phyloP scores from a whole-genome alignment of 2,329 filamentous ascomycete species.

The Bimuria novae-zelandiae region DNA sequence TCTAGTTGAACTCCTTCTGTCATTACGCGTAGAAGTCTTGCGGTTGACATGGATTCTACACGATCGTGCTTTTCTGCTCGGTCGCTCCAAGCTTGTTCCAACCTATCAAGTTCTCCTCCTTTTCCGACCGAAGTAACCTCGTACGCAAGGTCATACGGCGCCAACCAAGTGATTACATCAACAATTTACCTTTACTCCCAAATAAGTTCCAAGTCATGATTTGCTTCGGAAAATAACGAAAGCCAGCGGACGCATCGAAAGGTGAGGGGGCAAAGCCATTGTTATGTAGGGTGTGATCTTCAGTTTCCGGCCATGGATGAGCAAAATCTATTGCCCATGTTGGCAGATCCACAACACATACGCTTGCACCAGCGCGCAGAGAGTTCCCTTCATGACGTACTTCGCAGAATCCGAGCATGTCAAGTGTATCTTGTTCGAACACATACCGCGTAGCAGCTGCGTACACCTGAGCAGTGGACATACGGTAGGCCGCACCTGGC shows the following conservation, averaged over 20 bases:
- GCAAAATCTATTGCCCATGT: not conserved
- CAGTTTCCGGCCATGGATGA: too few species aligned
- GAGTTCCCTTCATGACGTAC: too few species aligned
- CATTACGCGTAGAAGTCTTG: too few species aligned
- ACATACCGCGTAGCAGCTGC: not conserved
- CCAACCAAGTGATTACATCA: not conserved
- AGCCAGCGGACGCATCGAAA: not conserved
- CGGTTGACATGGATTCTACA: too few species aligned
- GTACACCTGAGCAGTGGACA: not conserved
- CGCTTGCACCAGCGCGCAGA: not conserved
- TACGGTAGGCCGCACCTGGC: not conserved
- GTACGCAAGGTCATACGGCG: too few species aligned
- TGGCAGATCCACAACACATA: not conserved
- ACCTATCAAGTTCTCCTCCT: too few species aligned
- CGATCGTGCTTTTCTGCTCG: too few species aligned
- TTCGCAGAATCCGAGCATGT: too few species aligned
- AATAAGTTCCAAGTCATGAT: not conserved
- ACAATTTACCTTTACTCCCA: not conserved
- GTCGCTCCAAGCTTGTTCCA: too few species aligned
- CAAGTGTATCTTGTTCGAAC: not conserved
- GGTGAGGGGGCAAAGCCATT: not conserved
- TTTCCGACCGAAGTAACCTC: too few species aligned
- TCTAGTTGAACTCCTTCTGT: too few species aligned
- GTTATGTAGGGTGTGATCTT: not conserved
- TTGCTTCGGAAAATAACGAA: not conserved